phyloP scores from a whole-genome alignment of 2,329 filamentous ascomycete species.

The Pseudogymnoascus sp. region DNA sequence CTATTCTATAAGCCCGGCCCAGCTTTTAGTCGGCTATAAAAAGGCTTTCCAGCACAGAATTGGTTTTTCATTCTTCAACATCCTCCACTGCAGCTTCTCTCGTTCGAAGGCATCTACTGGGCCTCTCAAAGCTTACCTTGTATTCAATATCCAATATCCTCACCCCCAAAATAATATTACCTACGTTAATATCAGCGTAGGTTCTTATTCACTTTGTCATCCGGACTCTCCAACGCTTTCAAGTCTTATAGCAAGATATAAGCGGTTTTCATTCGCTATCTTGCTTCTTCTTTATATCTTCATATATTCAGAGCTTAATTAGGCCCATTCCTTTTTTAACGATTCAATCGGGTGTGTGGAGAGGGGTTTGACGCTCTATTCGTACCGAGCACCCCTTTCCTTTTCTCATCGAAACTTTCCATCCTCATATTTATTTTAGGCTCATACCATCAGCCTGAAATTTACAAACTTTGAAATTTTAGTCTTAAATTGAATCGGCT shows the following conservation, averaged over 20 bases:
- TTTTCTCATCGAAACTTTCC: background rate
- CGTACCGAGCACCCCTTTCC: background rate
- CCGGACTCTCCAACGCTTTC: background rate
- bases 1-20: background rate
- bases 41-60: background rate
- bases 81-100: background rate
- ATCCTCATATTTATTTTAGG: background rate
- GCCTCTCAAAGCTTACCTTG: background rate
- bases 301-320: background rate
- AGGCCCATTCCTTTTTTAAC: background rate
- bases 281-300: background rate
- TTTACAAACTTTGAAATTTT: background rate
- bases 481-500: too few species aligned
- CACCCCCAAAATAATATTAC: background rate
- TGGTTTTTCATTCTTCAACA: background rate
- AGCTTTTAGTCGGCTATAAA: background rate
- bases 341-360: too few species aligned
- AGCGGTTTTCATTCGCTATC: background rate
- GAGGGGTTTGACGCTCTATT: background rate
- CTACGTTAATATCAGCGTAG: background rate
- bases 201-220: background rate
- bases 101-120: background rate
- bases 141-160: background rate
- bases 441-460: background rate
- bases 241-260: background rate